Evolutionary conservation across 768 basidiomycete species (phyloP).

Genomic region (Lactarius hatsudake): DNA sequence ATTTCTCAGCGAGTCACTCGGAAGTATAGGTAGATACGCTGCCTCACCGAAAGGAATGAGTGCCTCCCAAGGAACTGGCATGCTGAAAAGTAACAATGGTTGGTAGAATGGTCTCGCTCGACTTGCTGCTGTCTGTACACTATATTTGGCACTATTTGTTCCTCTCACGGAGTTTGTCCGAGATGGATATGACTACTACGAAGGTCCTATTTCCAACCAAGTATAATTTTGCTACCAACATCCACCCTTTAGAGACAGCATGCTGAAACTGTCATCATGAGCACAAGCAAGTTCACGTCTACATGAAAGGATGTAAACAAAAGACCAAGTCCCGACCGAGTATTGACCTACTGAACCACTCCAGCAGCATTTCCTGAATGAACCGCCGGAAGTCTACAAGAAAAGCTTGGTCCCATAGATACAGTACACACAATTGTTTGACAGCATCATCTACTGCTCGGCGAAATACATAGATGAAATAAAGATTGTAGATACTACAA

Average conservation of each 20-base stretch:
- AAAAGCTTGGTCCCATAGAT: neutral
- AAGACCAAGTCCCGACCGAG: neutral
- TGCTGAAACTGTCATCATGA: constrained; percentile 9
- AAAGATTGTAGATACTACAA: constrained; percentile 24
- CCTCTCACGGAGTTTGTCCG: neutral
- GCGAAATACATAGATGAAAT: constrained; percentile 13
- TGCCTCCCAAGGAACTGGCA: constrained; percentile 98
- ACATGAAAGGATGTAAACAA: neutral
- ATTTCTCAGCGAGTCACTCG: neutral
- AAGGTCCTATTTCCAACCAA: constrained; percentile 8
- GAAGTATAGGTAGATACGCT: neutral
- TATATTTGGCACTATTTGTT: constrained; percentile 23
- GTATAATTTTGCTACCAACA: neutral
- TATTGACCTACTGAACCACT: constrained; percentile 11
- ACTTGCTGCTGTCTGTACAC: neutral
- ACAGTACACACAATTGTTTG: neutral
- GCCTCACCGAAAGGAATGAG: constrained; percentile 87
- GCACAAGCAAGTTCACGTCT: constrained; percentile 19
- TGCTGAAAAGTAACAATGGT: constrained; percentile 36
- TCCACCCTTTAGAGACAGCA: constrained; percentile 9
- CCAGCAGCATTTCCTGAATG: constrained; percentile 4
- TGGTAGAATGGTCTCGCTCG: neutral
- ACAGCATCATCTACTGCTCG: neutral
- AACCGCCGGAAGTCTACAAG: constrained; percentile 12
- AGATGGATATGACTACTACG: no score